A percentile compares a stretch with the other conserved stretches of the same genome.
Conservation (phyloP, 305 asterid genomes). For the Coffea humblotiana region DNA sequence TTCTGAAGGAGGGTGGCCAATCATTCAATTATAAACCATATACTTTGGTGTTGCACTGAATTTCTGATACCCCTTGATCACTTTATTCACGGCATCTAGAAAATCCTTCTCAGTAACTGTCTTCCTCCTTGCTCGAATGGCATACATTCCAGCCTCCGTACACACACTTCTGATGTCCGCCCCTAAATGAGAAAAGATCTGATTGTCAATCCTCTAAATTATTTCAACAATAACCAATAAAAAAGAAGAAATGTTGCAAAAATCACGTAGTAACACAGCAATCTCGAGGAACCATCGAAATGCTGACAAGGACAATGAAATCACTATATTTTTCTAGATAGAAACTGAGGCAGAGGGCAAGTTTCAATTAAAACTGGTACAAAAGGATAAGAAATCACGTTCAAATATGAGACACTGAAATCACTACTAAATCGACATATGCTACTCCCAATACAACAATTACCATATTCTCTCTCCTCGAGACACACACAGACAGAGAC, state of each 20-base stretch:
- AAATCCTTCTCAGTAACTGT: constrained; percentile 96
- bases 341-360: not conserved
- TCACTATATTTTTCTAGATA: not conserved
- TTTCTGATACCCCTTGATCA: constrained; percentile 94
- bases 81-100: constrained; percentile 94
- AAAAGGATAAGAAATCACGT: not conserved
- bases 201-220: constrained; percentile 1
- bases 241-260: not conserved
- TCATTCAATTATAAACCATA: constrained; percentile 77
- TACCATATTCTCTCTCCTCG: not conserved
- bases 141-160: constrained; percentile 97
- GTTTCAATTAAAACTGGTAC: not conserved
- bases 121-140: constrained; percentile 92
- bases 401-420: not conserved
- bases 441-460: not conserved
- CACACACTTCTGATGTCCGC: constrained; percentile 96
- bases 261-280: not conserved
- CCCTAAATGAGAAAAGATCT: constrained; percentile 39
- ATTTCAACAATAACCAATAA: not conserved
- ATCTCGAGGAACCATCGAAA: not conserved
- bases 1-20: not conserved
- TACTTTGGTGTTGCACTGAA: constrained; percentile 97
- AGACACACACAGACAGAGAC: not conserved
- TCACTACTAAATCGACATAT: not conserved
- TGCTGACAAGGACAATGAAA: not conserved